phyloP scores from a whole-genome alignment of 2,329 filamentous ascomycete species.

The Macrophomina tecta region DNA sequence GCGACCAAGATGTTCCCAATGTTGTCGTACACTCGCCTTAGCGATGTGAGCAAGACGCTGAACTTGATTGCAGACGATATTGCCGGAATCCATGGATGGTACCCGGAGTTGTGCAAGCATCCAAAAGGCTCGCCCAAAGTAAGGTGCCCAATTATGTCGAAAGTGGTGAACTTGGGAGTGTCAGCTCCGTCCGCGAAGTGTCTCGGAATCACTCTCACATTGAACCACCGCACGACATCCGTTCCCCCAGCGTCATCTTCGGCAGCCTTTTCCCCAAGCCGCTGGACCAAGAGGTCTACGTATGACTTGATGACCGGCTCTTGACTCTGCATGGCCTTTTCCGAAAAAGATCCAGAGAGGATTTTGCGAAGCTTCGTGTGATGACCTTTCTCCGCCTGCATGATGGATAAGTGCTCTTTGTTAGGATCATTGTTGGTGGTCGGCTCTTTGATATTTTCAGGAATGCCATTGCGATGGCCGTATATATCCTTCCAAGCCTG shows the following conservation, averaged over 20 bases:
- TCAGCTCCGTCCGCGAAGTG: background rate
- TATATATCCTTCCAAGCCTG: slow-evolving; percentile 54
- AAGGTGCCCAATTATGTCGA: slow-evolving; percentile 34
- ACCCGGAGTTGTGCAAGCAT: slow-evolving; percentile 34
- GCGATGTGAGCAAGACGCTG: background rate
- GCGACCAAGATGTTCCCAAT: background rate
- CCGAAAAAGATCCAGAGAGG: slow-evolving; percentile 39
- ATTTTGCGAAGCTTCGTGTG: slow-evolving; percentile 40
- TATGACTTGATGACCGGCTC: slow-evolving; percentile 41
- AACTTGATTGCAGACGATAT: slow-evolving; percentile 34
- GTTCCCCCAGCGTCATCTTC: background rate
- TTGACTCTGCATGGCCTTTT: slow-evolving; percentile 39
- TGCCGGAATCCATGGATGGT: slow-evolving; percentile 8
- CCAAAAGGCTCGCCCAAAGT: slow-evolving; percentile 39
- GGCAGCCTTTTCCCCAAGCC: background rate
- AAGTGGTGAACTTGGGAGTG: slow-evolving; percentile 18
- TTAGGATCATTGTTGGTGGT: slow-evolving; percentile 4
- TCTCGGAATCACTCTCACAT: background rate
- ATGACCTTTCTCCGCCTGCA: background rate
- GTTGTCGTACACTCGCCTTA: background rate
- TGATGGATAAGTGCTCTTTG: slow-evolving; percentile 18
- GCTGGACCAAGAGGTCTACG: slow-evolving; percentile 38
- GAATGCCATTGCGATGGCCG: slow-evolving; percentile 3
- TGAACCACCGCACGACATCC: slow-evolving; percentile 15
- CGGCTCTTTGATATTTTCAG: slow-evolving; percentile 1